Base-by-base conservation (phyloP, 2,329 filamentous ascomycete genomes). In the Fusarium buharicum region DNA sequence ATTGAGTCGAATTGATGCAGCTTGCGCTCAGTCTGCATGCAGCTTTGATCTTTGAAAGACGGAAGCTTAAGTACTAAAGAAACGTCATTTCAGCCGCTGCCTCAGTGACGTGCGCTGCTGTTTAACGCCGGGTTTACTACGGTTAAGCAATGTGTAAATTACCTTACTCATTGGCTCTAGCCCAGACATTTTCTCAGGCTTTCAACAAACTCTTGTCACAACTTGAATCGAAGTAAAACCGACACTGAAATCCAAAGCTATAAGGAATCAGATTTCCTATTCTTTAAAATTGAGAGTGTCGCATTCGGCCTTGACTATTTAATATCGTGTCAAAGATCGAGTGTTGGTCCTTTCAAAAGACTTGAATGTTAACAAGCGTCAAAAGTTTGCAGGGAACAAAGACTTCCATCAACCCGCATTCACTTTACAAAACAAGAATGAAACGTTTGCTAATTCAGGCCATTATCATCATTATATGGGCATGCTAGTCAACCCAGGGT, bases 41-140 rank as follows among this genome's bases (percentile, higher is more conserved):
- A 34, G 14, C n/a, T 39, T 30, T 36, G 45, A 46, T 46, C 18
- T 33, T 39, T 17, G 34, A 27, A n/a, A 33, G 22, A 28, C 31
- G 31, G 41, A 30, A 56, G 55, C 63, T 60, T 57, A 39, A 48
- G 46, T 45, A n/a, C n/a, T n/a, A 45, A 64, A 48, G 55, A 64
- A 59, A 71, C 70, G 70, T 72, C 67, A 72, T 70, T 68, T 49
- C 58, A 59, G 56, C 49, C 55, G 63, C 46, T 72, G 69, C 69
- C 69, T 70, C 59, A 49, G 58, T 68, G 63, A 51, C 49, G 50
- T 60, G 37, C 22, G 8, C 27, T 28, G 27, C 12, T 27, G 50
- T 47, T 33, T 38, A 12, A 38, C 13, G 50, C 45, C 69, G 69
- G 69, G 38, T 46, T 65, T 71, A 64, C 66, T 50, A 53, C 69